These are phyloP conservation scores for Ogataea methanolica DNA, from an alignment of 805 yeast genomes.

Conservation along the genomic window DNA sequence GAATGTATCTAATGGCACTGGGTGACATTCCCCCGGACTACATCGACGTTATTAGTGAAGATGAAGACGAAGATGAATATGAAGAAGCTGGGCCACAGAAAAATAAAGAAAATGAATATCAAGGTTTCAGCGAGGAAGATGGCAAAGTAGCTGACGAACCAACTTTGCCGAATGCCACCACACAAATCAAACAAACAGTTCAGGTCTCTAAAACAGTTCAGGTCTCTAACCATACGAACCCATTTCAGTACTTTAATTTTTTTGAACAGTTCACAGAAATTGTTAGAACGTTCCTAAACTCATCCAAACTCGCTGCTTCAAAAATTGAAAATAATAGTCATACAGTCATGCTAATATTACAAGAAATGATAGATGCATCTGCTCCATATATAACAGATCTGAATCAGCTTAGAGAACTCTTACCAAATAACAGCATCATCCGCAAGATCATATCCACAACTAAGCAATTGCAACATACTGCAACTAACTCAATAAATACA, in stretches of 20 bases:
- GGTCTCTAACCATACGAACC: conserved; percentile 30
- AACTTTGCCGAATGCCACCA: not conserved
- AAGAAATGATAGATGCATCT: conserved; percentile 76
- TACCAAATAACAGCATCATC: conserved; percentile 60
- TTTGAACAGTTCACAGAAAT: conserved; percentile 35
- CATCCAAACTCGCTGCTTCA: conserved; percentile 44
- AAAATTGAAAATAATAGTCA: conserved; percentile 69
- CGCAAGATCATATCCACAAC: conserved; percentile 45
- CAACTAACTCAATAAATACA: conserved; percentile 26
- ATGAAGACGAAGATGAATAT: conserved; percentile 22
- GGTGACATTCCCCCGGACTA: conserved; percentile 12
- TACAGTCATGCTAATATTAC: conserved; percentile 62
- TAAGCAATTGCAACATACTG: conserved; percentile 28
- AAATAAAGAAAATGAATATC: not conserved
- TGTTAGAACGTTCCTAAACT: conserved; percentile 38
- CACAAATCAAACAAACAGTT: not conserved
- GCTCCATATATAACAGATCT: conserved; percentile 68
- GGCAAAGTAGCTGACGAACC: not conserved
- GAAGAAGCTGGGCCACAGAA: conserved; percentile 3
- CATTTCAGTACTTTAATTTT: conserved; percentile 40
- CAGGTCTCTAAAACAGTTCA: conserved; percentile 8
- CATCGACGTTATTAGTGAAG: conserved; percentile 28
- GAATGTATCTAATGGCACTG: conserved; percentile 13
- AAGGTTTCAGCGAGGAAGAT: not conserved
- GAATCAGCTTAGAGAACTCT: conserved; percentile 62